Percentiles rank a stretch among this genome's conserved stretches.
Conservation (phyloP, 768 basidiomycete species). For the Fibroporia radiculosa region DNA sequence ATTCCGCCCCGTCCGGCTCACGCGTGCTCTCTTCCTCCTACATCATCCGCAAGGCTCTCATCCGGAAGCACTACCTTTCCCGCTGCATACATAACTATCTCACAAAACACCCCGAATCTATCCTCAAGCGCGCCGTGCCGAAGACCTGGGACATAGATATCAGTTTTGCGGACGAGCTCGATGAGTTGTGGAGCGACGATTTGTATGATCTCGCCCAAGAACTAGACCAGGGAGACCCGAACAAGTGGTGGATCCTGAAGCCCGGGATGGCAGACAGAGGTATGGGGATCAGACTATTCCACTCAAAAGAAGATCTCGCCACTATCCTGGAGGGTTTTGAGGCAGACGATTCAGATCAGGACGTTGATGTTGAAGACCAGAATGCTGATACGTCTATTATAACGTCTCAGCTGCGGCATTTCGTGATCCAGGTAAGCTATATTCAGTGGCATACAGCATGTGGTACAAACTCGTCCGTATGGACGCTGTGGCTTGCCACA, state of each 20-base stretch:
- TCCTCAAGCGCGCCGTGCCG: slow-evolving; percentile 52
- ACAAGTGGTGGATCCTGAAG: slow-evolving; percentile 89
- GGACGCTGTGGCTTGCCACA: too few species aligned
- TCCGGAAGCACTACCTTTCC: slow-evolving; percentile 89
- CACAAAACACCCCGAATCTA: slow-evolving; percentile 58
- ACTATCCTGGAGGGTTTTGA: slow-evolving; percentile 82
- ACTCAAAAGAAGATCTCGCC: slow-evolving; percentile 62
- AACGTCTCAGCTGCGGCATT: slow-evolving; percentile 87
- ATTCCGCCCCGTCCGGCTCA: slow-evolving; percentile 31
- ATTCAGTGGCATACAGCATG: too few species aligned
- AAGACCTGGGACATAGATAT: slow-evolving; percentile 80
- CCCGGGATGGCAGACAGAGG: slow-evolving; percentile 97
- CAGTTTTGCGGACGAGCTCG: slow-evolving; percentile 87
- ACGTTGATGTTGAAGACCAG: slow-evolving; percentile 23
- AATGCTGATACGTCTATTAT: slow-evolving; percentile 48
- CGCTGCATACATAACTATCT: slow-evolving; percentile 63
- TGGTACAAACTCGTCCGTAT: too few species aligned
- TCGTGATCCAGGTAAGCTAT: slow-evolving; percentile 78
- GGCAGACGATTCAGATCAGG: slow-evolving; percentile 40
- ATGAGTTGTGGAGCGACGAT: slow-evolving; percentile 90
- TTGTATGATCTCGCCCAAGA: slow-evolving; percentile 75
- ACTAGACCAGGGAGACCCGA: slow-evolving; percentile 32
- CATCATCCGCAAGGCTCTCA: slow-evolving; percentile 86
- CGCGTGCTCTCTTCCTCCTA: slow-evolving; percentile 71
- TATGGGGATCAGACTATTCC: slow-evolving; percentile 89